Evolutionary conservation across 495 filamentous ascomycete species (phyloP).

Genomic region (Talaromyces wortmannii): DNA sequence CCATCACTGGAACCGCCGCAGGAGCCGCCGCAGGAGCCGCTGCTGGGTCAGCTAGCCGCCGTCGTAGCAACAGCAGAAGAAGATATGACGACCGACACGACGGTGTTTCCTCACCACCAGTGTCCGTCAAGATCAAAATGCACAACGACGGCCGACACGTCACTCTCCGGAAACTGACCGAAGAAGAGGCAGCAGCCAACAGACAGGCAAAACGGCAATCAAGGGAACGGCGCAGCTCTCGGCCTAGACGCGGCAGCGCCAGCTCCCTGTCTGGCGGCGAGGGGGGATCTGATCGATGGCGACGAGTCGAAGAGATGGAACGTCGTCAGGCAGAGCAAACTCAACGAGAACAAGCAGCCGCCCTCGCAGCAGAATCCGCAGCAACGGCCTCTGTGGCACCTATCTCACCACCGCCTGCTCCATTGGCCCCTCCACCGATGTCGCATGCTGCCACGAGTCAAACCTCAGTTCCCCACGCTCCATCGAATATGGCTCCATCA

Average conservation of each 20-base stretch:
- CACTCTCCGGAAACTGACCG: constrained; percentile 71
- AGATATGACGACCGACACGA: constrained; percentile 24
- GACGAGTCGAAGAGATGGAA: constrained; percentile 44
- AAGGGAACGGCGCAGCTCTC: constrained; percentile 29
- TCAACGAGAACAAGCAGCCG: constrained; percentile 32
- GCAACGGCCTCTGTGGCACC: constrained; percentile 5
- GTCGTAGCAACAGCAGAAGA: constrained; percentile 29
- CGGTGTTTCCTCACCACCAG: constrained; percentile 51
- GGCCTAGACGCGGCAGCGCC: constrained; percentile 30
- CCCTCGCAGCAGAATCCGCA: constrained; percentile 14
- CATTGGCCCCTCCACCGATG: constrained; percentile 10
- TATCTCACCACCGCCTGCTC: constrained; percentile 5
- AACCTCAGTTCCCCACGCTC: constrained; percentile 7
- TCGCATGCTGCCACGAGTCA: constrained; percentile 10
- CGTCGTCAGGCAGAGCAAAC: constrained; percentile 44
- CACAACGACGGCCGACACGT: constrained; percentile 74
- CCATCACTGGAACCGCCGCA: constrained; percentile 38
- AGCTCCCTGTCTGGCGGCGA: constrained; percentile 40
- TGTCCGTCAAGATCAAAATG: constrained; percentile 75
- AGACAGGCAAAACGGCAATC: constrained; percentile 44
- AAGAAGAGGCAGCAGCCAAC: constrained; percentile 67
- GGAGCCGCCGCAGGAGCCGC: constrained; percentile 38
- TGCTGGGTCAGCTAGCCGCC: constrained; percentile 29
- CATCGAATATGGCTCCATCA: constrained; percentile 25
- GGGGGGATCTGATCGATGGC: constrained; percentile 39